Evolutionary conservation across 1,139 yeast species (phyloP), one percentile per base, ranked within the genome.

Genomic region (Debaryomyces fabryi): DNA sequence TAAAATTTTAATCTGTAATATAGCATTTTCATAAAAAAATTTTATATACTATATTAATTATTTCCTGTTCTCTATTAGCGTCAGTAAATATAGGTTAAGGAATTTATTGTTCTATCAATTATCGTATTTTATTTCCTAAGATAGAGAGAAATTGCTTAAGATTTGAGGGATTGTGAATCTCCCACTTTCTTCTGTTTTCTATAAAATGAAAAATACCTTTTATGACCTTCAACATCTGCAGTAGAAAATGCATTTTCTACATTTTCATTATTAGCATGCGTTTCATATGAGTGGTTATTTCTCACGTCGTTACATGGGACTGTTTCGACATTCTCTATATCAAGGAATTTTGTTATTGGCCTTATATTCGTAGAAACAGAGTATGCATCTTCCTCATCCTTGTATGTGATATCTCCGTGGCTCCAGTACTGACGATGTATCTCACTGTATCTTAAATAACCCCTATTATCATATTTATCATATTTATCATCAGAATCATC

Each of bases 341-440:
- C 49, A 38, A 46, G 46, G 23, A 46, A 46, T 33, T 42, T 46
- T 20, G 41, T 24, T 20, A 47, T 32, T 10, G 49, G 44, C 9
- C 27, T 33, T 23, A 47, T 24, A n/a, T 39, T 39, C 25, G 47
- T 12, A 39, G 39, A 34, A 20, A 34, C 35, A 9, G 47, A 39
- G 23, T 18, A 47, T 13, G 48, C 37, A 8, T 29, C 16, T 10
- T 21, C 25, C 2, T 34, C 32, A 15, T 33, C 45, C 13, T 16
- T 37, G 16, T 45, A 45, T 4, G 36, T 20, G 20, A 40, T 33
- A 15, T 21, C 21, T 20, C 38, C 32, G 9, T 30, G 46, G 9
- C 30, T 43, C 59, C 59, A 55, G 25, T 38, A 55, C 21, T 44
- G 44, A 7, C 51, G 43, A 36, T 55, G 58, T n/a, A 55, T 44